Conservation (phyloP, 2,329 filamentous ascomycete species). For the Xylaria sp. region DNA sequence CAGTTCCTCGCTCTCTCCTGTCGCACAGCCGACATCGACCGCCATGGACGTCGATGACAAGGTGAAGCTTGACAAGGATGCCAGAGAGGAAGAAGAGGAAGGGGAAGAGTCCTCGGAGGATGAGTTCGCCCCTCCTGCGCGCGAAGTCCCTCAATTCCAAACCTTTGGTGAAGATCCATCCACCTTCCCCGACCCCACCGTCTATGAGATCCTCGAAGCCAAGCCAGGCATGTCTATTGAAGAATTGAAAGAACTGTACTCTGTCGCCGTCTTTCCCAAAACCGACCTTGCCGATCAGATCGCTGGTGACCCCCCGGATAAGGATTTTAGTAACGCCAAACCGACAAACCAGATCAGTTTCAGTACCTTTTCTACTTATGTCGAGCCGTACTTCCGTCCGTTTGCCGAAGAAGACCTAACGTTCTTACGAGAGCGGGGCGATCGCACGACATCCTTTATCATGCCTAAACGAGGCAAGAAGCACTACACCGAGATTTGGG, state of each 20-base stretch:
- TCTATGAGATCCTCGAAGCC: conserved; percentile 89
- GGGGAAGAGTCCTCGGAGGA: conserved; percentile 66
- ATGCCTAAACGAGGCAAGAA: conserved; percentile 86
- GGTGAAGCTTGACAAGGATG: conserved; percentile 55
- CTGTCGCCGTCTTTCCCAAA: conserved; percentile 84
- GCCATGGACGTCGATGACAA: conserved; percentile 71
- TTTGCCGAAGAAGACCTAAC: conserved; percentile 94
- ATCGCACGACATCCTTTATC: conserved; percentile 83
- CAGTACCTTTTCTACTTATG: conserved; percentile 89
- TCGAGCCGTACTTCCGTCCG: conserved; percentile 90
- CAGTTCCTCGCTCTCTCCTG: conserved; percentile 70
- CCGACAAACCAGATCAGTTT: conserved; percentile 94
- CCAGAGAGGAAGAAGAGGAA: conserved; percentile 54
- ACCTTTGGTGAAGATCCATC: conserved; percentile 94
- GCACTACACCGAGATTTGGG: conserved; percentile 91
- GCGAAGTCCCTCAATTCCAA: conserved; percentile 79
- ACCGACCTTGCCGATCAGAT: conserved; percentile 86
- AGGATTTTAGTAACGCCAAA: conserved; percentile 95
- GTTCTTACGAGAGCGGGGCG: conserved; percentile 89
- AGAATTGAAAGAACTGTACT: conserved; percentile 88
- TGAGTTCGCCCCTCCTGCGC: conserved; percentile 69
- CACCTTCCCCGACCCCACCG: conserved; percentile 88
- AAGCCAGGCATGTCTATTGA: conserved; percentile 81
- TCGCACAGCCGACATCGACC: conserved; percentile 61
- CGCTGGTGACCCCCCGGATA: conserved; percentile 88